These are phyloP conservation scores for Stagonosporopsis vannaccii DNA, from an alignment of 2,329 filamentous ascomycete species.

Conservation along the genomic window DNA sequence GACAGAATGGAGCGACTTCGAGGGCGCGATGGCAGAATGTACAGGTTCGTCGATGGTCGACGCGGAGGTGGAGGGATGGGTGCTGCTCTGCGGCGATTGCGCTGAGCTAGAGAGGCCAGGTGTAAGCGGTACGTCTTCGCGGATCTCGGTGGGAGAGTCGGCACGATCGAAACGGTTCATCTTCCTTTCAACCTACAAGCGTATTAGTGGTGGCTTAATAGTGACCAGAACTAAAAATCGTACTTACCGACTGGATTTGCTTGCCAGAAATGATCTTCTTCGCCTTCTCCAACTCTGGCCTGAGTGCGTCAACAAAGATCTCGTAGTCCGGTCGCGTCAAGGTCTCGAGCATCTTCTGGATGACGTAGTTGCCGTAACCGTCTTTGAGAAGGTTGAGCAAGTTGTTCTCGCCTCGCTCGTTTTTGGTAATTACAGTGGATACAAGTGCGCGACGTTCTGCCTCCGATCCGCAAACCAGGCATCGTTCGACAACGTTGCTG, in stretches of 20 bases:
- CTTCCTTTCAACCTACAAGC: slow-evolving; percentile 55
- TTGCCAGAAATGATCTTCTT: slow-evolving; percentile 52
- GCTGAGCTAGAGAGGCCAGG: slow-evolving; percentile 73
- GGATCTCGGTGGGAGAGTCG: slow-evolving; percentile 37
- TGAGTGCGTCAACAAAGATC: slow-evolving; percentile 51
- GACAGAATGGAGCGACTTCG: slow-evolving; percentile 21
- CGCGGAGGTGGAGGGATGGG: slow-evolving; percentile 68
- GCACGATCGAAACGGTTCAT: slow-evolving; percentile 54
- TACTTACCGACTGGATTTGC: slow-evolving; percentile 52
- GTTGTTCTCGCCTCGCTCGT: slow-evolving; percentile 71
- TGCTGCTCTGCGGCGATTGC: slow-evolving; percentile 73
- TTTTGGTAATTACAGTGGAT: slow-evolving; percentile 52
- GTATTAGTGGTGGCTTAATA: slow-evolving; percentile 9
- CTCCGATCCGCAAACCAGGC: slow-evolving; percentile 74
- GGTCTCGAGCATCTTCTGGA: slow-evolving; percentile 79
- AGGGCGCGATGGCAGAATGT: slow-evolving; percentile 25
- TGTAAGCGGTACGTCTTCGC: slow-evolving; percentile 55
- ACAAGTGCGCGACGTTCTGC: slow-evolving; percentile 76
- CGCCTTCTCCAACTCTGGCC: slow-evolving; percentile 55
- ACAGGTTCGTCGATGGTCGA: slow-evolving; percentile 60
- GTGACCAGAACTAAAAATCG: too few species aligned
- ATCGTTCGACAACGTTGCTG: slow-evolving; percentile 96
- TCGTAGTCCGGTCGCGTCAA: slow-evolving; percentile 51
- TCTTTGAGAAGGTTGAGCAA: slow-evolving; percentile 84
- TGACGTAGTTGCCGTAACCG: slow-evolving; percentile 93